phyloP scores from a whole-genome alignment of 2,329 filamentous ascomycete genomes.

The Ceratocystis harringtonii region DNA sequence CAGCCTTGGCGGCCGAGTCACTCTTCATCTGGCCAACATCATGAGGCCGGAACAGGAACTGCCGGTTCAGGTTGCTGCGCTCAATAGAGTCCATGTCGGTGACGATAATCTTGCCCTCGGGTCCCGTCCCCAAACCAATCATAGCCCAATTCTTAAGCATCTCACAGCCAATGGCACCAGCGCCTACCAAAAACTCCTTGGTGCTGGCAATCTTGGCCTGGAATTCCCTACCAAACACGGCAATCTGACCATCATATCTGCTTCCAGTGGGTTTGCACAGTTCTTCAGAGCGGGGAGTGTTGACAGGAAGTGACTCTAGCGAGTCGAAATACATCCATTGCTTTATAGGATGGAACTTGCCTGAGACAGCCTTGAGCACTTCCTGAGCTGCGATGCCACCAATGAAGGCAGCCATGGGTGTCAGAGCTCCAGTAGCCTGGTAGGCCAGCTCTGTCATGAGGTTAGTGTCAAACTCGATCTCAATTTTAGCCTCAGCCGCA shows the following conservation, averaged over 20 bases:
- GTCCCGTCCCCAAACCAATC: slow-evolving; percentile 84
- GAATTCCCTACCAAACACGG: slow-evolving; percentile 83
- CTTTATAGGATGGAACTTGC: slow-evolving; percentile 89
- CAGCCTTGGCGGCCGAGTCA: slow-evolving; percentile 79
- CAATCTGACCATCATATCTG: slow-evolving; percentile 93
- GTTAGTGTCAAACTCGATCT: slow-evolving; percentile 82
- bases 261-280: slow-evolving; percentile 71
- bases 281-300: slow-evolving; percentile 62
- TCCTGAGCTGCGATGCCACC: slow-evolving; percentile 89
- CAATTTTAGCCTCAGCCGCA: slow-evolving; percentile 56
- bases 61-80: slow-evolving; percentile 94
- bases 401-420: slow-evolving; percentile 86
- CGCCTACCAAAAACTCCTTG: slow-evolving; percentile 86
- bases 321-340: slow-evolving; percentile 98
- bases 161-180: slow-evolving; percentile 93
- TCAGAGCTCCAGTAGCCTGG: slow-evolving; percentile 82
- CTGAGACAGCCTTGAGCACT: slow-evolving; percentile 89
- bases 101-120: slow-evolving; percentile 75
- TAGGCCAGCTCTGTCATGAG: slow-evolving; percentile 85
- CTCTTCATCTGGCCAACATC: slow-evolving; percentile 97
- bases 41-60: slow-evolving; percentile 86
- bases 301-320: slow-evolving; percentile 78
- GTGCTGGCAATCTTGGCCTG: slow-evolving; percentile 87
- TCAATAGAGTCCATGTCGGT: slow-evolving; percentile 99
- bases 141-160: slow-evolving; percentile 99